Base-by-base conservation (phyloP, 169 alveolate genomes). In the Eimeria brunetti region DNA sequence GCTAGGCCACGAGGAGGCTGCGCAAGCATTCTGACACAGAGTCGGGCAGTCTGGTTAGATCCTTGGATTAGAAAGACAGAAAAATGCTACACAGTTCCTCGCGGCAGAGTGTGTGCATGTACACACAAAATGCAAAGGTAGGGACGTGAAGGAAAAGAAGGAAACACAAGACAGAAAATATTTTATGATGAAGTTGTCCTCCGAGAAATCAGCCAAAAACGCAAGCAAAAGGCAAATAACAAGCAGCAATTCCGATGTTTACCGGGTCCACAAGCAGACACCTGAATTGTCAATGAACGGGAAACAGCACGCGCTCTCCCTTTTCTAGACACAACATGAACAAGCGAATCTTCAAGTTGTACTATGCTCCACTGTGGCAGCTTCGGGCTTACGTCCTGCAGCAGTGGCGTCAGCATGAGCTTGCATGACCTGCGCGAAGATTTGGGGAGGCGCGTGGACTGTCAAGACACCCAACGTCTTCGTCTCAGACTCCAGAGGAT, bases 361-460 rank as follows among this genome's bases (percentile, higher is more conserved):
- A 18, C 44, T 22, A 24, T 60, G 49, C 16, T 33, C 75, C 56
- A 62, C 38, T 6, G 20, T 14, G 41, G 33, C 36, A 30, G 56
- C 56, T 49, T 69, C 33, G 51, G 86, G 60, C 88, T 71, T 49
- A 71, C 94, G 84, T 46, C 94, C 75, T n/a, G 86, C 58, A 36
- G 86, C 94, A 38, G 46, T 88, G 56, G 94, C 94, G 36, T 71
- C 94, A n/a, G 94, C 94, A 76, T 91, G 88, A 73, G 91, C 95
- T 80, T 78, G 78, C n/a, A 84, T 53, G 27, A 92, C 67, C 44
- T 83, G 93, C 46, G 69, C 93, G 20, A 92, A 92, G 67, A 92
- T 44, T 12, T 56, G 64, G 22, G 96, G 96, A 20, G 96, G 96
- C 36, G 69, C 46, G 30, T 83, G 93, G 78, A 92, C 56, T 49